phyloP scores from a whole-genome alignment of 768 basidiomycete species.

The Psilocybe azurescens region DNA sequence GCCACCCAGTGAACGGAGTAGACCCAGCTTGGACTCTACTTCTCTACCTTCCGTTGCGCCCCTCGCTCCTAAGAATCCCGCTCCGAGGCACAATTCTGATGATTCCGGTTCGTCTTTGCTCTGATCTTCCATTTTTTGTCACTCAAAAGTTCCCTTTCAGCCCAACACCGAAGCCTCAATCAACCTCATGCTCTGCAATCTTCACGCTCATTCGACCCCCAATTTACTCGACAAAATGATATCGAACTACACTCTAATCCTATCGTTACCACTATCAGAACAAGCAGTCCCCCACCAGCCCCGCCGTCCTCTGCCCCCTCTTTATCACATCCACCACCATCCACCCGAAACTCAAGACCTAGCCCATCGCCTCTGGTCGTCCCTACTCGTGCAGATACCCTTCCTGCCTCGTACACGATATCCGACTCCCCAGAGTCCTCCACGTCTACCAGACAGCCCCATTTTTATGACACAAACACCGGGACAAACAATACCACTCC shows the following conservation, averaged over 20 bases:
- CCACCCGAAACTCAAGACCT: constrained; percentile 35
- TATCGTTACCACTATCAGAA: constrained; percentile 14
- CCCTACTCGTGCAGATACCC: constrained; percentile 40
- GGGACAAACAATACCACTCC: constrained; percentile 21
- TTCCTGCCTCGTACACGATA: constrained; percentile 34
- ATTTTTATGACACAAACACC: constrained; percentile 18
- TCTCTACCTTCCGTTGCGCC: constrained; percentile 12
- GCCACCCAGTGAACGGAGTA: constrained; percentile 28
- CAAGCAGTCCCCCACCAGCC: constrained; percentile 24
- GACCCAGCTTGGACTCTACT: constrained; percentile 35
- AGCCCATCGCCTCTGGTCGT: constrained; percentile 45
- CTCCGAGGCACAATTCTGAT: constrained; percentile 41
- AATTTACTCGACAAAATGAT: constrained; percentile 31
- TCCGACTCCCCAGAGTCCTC: constrained; percentile 37
- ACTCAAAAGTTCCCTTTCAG: constrained; percentile 26
- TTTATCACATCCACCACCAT: constrained; percentile 18
- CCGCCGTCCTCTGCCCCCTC: constrained; percentile 27
- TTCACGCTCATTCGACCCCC: constrained; percentile 48
- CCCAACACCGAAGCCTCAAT: constrained; percentile 29
- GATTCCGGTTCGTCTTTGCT: constrained; percentile 39
- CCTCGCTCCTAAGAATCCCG: constrained; percentile 26
- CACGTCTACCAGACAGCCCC: constrained; percentile 26
- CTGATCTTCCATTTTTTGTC: constrained; percentile 4
- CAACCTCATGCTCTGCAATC: constrained; percentile 37
- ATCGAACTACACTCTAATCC: constrained; percentile 27